phyloP scores from a whole-genome alignment of 2,329 filamentous ascomycete species.

The Neodidymelliopsis sp. region DNA sequence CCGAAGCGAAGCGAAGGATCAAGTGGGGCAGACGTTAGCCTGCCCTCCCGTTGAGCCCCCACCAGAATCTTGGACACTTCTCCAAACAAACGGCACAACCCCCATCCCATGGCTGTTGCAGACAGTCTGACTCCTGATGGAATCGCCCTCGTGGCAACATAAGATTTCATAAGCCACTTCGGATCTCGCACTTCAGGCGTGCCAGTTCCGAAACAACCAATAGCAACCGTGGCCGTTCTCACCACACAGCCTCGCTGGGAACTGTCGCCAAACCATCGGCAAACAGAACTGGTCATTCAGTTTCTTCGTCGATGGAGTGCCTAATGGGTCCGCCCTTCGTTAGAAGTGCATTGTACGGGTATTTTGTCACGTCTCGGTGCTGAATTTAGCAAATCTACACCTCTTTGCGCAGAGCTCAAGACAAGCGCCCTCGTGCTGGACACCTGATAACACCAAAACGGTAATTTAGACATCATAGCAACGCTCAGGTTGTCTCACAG shows the following conservation, averaged over 20 bases:
- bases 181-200: conserved; percentile 2
- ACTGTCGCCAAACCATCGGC: conserved; percentile 17
- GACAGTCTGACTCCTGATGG: not conserved
- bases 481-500: conserved; percentile 5
- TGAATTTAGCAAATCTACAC: conserved; percentile 1
- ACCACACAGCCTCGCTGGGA: conserved; percentile 14
- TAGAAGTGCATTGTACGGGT: not conserved
- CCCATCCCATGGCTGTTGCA: not conserved
- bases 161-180: not conserved
- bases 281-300: conserved; percentile 5
- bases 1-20: conserved; percentile 10
- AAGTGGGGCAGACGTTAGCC: not conserved
- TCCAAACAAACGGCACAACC: conserved; percentile 2
- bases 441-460: conserved; percentile 5
- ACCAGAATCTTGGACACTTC: conserved; percentile 3
- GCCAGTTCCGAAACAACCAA: conserved; percentile 1
- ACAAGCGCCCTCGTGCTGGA: conserved; percentile 7
- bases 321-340: conserved; percentile 8
- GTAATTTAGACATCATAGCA: not conserved
- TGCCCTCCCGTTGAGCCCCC: not conserved
- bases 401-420: conserved; percentile 4
- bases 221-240: not conserved
- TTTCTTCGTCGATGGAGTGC: conserved; percentile 3
- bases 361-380: conserved; percentile 3
- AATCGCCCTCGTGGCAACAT: conserved; percentile 4